Evolutionary conservation across 768 basidiomycete species (phyloP), one percentile per base, ranked within the genome.

Genomic region (Austroboletus festivus): DNA sequence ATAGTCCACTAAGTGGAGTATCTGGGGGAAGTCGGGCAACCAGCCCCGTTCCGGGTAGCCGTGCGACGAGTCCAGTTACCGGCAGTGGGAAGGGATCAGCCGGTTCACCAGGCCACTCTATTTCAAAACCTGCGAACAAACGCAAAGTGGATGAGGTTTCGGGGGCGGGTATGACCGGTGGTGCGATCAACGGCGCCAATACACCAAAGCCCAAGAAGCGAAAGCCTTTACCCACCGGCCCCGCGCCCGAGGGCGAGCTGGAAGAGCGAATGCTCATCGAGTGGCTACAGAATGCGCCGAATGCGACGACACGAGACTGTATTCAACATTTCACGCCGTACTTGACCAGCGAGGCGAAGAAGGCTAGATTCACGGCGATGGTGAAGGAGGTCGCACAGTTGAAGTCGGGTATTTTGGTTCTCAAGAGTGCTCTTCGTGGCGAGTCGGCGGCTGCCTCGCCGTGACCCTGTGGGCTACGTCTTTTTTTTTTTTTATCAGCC

Each of bases 311-410:
- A 28, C 74, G 83, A 51, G 86, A 89, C 57, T 89, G 88, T 59
- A 90, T 91, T 52, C 79, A 81, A 44, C 77, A 88, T 62, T 92
- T 91, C 61, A 83, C 82, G 52, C 81, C 82, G 15, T 90, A 87
- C 57, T 64, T 91, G 44, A 83, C 79, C 24, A 82, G 83, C 58
- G 76, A 75, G 41, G 77, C 74, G 55, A 85, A 82, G 73, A 89
- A 89, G 75, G 61, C 66, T 41, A 81, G 76, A 65, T 89, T 92
- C 61, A 86, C 88, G n/a, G 77, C 74, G 10, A 74, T 92, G 66
- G 84, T 92, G 39, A 84, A 86, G 71, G 82, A 89, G 66, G 82
- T 89, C 38, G 89, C 89, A 18, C 74, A 79, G 63, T 63, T 90
- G 66, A 85, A 81, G 70, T 76, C 76, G 38, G 84, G 84, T 33